These are phyloP conservation scores for Avena atlantica DNA, from an alignment of 176 grass and related monocot species.

Conservation along the genomic window DNA sequence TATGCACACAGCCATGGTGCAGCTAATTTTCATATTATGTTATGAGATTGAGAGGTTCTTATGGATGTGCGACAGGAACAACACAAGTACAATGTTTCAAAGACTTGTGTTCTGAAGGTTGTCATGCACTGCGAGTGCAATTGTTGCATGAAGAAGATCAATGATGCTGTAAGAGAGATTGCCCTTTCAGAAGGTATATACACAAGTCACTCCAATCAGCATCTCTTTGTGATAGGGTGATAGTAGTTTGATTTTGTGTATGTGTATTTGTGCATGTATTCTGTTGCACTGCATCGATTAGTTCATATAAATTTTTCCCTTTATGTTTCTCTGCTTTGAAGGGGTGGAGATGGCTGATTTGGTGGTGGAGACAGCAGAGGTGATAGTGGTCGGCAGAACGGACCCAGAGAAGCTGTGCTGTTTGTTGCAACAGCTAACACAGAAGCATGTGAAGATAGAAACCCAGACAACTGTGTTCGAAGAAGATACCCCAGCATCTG, in stretches of 20 bases:
- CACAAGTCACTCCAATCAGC: not conserved
- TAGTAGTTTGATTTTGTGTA: not conserved
- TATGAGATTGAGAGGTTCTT: conserved; percentile 6
- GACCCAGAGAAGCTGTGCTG: conserved; percentile 29
- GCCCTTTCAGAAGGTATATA: conserved; percentile 41
- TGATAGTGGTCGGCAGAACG: conserved; percentile 31
- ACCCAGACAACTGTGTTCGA: not conserved
- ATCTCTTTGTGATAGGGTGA: not conserved
- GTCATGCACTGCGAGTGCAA: conserved; percentile 50
- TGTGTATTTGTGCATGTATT: not conserved
- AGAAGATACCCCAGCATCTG: not conserved
- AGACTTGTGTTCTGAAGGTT: conserved; percentile 31
- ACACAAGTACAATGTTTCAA: not conserved
- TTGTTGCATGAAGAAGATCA: conserved; percentile 55
- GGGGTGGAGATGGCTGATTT: conserved; percentile 40
- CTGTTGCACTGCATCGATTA: not conserved
- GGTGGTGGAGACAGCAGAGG: conserved; percentile 31
- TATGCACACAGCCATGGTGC: not conserved
- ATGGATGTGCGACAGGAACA: conserved; percentile 33
- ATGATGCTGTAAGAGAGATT: conserved; percentile 38
- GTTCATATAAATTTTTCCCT: not conserved
- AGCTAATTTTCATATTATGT: not conserved
- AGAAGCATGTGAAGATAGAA: conserved; percentile 39
- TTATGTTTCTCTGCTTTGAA: conserved; percentile 6
- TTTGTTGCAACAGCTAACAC: conserved; percentile 16